These are phyloP conservation scores for Letharia columbiana DNA, from an alignment of 495 filamentous ascomycete species.

Conservation along the genomic window DNA sequence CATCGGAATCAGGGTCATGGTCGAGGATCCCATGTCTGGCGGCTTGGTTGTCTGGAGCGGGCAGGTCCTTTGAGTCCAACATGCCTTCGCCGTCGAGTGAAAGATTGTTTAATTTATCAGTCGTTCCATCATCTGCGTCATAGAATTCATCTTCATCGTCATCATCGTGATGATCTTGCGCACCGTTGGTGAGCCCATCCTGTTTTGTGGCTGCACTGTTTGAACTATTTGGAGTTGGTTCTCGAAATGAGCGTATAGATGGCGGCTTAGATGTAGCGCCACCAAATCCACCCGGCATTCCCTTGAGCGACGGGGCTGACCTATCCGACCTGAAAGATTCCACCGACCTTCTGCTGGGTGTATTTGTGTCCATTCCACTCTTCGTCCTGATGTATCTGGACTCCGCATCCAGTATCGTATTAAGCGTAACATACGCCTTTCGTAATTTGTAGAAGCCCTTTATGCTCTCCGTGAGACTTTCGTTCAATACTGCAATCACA, in stretches of 20 bases:
- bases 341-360: slow-evolving; percentile 24
- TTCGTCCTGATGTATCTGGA: slow-evolving; percentile 44
- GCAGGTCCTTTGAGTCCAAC: slow-evolving; percentile 12
- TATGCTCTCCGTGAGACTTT: slow-evolving; percentile 85
- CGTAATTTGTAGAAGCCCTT: slow-evolving; percentile 88
- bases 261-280: slow-evolving; percentile 18
- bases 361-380: slow-evolving; percentile 18
- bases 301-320: slow-evolving; percentile 19
- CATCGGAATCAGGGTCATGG: slow-evolving; percentile 44
- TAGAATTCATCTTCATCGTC: slow-evolving; percentile 37
- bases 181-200: slow-evolving; percentile 1
- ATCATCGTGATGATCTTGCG: slow-evolving; percentile 30
- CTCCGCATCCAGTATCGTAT: slow-evolving; percentile 61
- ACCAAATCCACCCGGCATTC: slow-evolving; percentile 22
- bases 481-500: slow-evolving; percentile 79
- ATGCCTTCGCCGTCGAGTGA: slow-evolving; percentile 25
- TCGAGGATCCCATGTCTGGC: slow-evolving; percentile 31
- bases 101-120: slow-evolving; percentile 31
- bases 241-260: slow-evolving; percentile 6
- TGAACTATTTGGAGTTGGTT: background rate
- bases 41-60: slow-evolving; percentile 23
- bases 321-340: slow-evolving; percentile 25
- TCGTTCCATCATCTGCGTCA: slow-evolving; percentile 35
- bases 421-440: slow-evolving; percentile 79
- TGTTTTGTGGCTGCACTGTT: background rate